A percentile compares a stretch with the other conserved stretches of the same genome.
Evolutionary conservation across 2,329 filamentous ascomycete genomes (phyloP).

Genomic region (Epichloe uncinata): DNA sequence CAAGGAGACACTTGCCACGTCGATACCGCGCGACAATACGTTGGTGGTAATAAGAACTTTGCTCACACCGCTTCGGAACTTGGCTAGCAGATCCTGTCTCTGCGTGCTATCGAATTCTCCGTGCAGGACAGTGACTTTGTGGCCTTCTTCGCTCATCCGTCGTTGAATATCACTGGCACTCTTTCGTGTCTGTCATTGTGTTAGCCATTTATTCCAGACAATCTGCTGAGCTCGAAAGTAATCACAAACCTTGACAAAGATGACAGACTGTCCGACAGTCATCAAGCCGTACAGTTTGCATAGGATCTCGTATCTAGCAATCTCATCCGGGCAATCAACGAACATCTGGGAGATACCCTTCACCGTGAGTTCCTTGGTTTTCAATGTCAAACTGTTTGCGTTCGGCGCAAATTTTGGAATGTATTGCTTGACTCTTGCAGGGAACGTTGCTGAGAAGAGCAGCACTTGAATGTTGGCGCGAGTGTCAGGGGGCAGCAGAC

Average conservation of each 20-base stretch:
- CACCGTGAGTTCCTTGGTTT: constrained; percentile 85
- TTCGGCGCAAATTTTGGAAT: constrained; percentile 73
- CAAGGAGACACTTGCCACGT: constrained; percentile 84
- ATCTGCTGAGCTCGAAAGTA: constrained; percentile 8
- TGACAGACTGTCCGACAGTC: constrained; percentile 94
- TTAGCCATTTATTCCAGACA: constrained; percentile 7
- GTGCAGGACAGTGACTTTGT: constrained; percentile 82
- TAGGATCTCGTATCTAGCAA: constrained; percentile 76
- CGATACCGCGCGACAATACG: constrained; percentile 89
- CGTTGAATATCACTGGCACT: constrained; percentile 76
- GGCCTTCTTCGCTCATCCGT: constrained; percentile 77
- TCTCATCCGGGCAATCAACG: constrained; percentile 74
- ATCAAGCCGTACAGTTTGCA: constrained; percentile 92
- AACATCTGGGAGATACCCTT: constrained; percentile 97
- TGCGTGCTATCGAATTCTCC: constrained; percentile 74
- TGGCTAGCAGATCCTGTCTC: constrained; percentile 71
- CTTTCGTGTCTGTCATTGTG: constrained; percentile 52
- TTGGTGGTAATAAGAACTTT: constrained; percentile 98
- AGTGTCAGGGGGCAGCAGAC: constrained; percentile 46
- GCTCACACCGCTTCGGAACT: constrained; percentile 73
- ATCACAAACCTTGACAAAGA: constrained; percentile 70
- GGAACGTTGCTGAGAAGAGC: constrained; percentile 91
- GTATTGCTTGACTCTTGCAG: constrained; percentile 71
- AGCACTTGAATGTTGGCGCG: constrained; percentile 58
- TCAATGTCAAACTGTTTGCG: constrained; percentile 75